phyloP scores from a whole-genome alignment of 2,329 filamentous ascomycete genomes.

The Neodidymelliopsis sp. region DNA sequence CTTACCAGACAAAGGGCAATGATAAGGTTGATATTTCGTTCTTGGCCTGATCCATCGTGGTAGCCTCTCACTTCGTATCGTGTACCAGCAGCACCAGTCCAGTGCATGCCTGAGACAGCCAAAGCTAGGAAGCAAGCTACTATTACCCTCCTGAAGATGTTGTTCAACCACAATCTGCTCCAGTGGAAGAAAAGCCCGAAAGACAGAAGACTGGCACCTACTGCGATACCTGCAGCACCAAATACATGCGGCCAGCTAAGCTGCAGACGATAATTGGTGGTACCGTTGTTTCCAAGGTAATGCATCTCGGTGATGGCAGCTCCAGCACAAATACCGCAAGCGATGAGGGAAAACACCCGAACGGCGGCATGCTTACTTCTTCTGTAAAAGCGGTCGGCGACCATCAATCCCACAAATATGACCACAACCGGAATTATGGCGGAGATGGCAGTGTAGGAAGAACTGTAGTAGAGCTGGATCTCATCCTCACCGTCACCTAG shows the following conservation, averaged over 20 bases:
- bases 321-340: constrained; percentile 75
- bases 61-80: constrained; percentile 64
- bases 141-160: constrained; percentile 75
- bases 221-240: constrained; percentile 75
- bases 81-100: constrained; percentile 78
- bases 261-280: constrained; percentile 74
- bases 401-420: constrained; percentile 74
- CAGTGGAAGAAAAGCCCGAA: constrained; percentile 80
- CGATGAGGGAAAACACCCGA: constrained; percentile 48
- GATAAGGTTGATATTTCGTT: constrained; percentile 71
- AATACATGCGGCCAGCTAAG: constrained; percentile 69
- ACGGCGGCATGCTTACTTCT: constrained; percentile 33
- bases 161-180: constrained; percentile 77
- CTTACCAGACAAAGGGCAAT: constrained; percentile 74
- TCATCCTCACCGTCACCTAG: constrained; percentile 66
- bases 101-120: constrained; percentile 87
- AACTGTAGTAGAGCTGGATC: constrained; percentile 77
- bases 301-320: constrained; percentile 85
- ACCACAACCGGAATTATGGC: constrained; percentile 82
- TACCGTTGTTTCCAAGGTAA: constrained; percentile 84
- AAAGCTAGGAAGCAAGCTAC: constrained; percentile 73
- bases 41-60: constrained; percentile 51
- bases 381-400: constrained; percentile 60
- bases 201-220: constrained; percentile 73
- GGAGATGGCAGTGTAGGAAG: constrained; percentile 75